Conservation (phyloP, 495 filamentous ascomycete genomes). For the Glarea lozoyensis region DNA sequence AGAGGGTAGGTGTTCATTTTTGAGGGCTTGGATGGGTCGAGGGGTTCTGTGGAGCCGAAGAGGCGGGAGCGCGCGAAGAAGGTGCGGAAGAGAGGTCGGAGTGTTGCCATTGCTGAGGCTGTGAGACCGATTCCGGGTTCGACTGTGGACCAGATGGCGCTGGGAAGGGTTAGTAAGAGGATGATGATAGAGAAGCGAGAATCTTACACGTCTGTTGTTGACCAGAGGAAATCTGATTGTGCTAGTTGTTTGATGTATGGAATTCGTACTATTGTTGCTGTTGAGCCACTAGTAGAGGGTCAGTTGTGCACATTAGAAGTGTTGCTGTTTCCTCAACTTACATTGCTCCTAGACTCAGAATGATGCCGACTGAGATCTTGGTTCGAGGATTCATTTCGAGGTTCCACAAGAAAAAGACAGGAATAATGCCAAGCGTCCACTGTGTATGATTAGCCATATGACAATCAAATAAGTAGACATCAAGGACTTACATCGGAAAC, state of each 20-base stretch:
- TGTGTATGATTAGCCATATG: no score
- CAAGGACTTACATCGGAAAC: no score
- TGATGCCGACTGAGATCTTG: slow-evolving; percentile 25
- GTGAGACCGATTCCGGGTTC: slow-evolving; percentile 29
- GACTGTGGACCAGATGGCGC: slow-evolving; percentile 30
- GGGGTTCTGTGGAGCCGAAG: no score
- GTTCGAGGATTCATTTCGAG: slow-evolving; percentile 29
- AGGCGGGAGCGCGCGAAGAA: slow-evolving; percentile 1
- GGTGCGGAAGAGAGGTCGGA: slow-evolving; percentile 28
- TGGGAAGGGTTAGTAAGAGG: no score
- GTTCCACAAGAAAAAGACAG: slow-evolving; percentile 35
- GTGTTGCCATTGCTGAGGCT: slow-evolving; percentile 30
- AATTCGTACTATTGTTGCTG: slow-evolving; percentile 32
- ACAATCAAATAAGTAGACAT: no score
- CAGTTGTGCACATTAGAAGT: neutral
- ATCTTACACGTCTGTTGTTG: slow-evolving; percentile 24
- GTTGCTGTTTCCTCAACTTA: slow-evolving; percentile 13
- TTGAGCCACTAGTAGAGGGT: slow-evolving; percentile 22
- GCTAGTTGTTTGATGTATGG: slow-evolving; percentile 24
- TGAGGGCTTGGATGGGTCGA: no score
- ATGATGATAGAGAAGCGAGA: no score
- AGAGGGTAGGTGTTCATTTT: no score
- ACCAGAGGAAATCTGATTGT: slow-evolving; percentile 28
- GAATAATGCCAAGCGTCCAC: slow-evolving; percentile 32
- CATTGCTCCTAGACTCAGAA: slow-evolving; percentile 28